Evolutionary conservation across 345 rosid species (phyloP), one percentile per base, ranked within the genome.

Genomic region (Citrus medica): DNA sequence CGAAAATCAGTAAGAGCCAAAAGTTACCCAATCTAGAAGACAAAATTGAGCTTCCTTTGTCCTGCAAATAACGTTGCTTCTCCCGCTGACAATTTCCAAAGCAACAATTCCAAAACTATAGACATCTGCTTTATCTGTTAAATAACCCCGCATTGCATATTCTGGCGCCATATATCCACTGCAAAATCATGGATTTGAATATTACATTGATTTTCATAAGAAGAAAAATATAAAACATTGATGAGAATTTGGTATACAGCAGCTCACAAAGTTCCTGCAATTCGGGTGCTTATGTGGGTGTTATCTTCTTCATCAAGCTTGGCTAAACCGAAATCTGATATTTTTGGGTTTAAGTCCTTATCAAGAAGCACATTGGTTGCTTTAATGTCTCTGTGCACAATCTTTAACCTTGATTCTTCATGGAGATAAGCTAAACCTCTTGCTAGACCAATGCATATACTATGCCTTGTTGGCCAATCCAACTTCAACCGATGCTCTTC

Each of bases 381-480:
- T 13, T 46, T 46, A 46, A 46, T 46, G 17, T 46, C 51, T 13
- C 51, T 46, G 51, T 46, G 51, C 51, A 46, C 51, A 46, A 46
- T 46, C 51, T 46, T 46, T 46, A 46, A 46, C 9, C 59, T 46
- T 14, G 61, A 16, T 80, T 92, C 97, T 80, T 92, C 94, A 16
- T 92, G 94, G 72, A 90, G 90, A 81, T 86, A 92, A 38, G 85
- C 84, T 53, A 92, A 80, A 51, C 94, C 94, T 84, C 83, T 90
- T 0, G 97, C 94, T 71, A 90, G 81, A 5, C 94, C 97, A 67
- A 90, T 30, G 78, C 97, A 89, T 17, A 90, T 90, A 75, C 74
- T 90, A 62, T 85, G 88, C 42, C 97, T 85, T 5, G 89, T 87
- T 25, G 86, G 59, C 94, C 94, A 92, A 38, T 90, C 90, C 51